These are phyloP conservation scores for Acmispon strigosus DNA, from an alignment of 306 rosid species.

Conservation along the genomic window DNA sequence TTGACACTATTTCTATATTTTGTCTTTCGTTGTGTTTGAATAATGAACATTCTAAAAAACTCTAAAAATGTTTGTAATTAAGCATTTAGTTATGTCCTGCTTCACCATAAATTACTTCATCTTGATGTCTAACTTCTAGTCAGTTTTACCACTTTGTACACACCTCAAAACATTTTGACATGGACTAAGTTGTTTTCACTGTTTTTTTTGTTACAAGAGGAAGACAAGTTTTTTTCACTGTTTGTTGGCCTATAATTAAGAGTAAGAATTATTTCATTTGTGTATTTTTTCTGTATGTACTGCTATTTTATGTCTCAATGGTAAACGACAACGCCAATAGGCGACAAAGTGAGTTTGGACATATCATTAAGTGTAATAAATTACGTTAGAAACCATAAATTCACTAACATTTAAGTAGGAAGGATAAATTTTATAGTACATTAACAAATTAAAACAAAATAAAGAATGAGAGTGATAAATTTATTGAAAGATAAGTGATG, in stretches of 20 bases:
- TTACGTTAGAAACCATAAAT: neutral
- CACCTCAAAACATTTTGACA: neutral
- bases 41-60: neutral
- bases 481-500: neutral
- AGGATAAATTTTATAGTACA: neutral
- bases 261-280: neutral
- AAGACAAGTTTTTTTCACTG: too few relatives aligned
- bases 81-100: neutral
- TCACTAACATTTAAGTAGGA: neutral
- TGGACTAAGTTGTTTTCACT: neutral
- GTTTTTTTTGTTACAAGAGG: too few relatives aligned
- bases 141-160: neutral
- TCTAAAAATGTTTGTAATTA: neutral
- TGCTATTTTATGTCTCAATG: neutral
- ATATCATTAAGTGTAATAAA: neutral
- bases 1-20: neutral
- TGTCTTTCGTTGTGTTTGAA: neutral
- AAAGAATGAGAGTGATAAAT: neutral
- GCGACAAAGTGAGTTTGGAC: neutral
- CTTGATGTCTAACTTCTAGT: neutral
- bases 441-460: neutral
- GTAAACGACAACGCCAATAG: neutral
- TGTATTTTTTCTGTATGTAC: too few relatives aligned
- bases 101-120: neutral
- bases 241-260: neutral